These are phyloP conservation scores for Colletotrichum neosansevieriae DNA, from an alignment of 2,329 filamentous ascomycete genomes.

Conservation along the genomic window DNA sequence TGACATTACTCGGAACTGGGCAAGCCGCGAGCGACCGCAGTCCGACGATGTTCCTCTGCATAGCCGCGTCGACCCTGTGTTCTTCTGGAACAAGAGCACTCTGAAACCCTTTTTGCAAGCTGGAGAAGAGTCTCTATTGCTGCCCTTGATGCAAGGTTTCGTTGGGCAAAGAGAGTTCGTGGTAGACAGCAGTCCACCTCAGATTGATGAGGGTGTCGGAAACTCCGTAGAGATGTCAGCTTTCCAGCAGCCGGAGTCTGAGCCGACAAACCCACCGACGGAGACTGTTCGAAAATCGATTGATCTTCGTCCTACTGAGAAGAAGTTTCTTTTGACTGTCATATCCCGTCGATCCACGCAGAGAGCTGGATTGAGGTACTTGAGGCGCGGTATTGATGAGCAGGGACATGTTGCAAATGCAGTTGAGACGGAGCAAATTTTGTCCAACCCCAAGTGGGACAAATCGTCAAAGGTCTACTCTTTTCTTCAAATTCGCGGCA, in stretches of 20 bases:
- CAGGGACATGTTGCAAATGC: slow-evolving; percentile 89
- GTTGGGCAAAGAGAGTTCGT: slow-evolving; percentile 87
- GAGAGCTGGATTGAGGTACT: slow-evolving; percentile 88
- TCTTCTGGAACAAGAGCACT: slow-evolving; percentile 92
- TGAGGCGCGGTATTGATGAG: slow-evolving; percentile 91
- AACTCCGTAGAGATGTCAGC: slow-evolving; percentile 61
- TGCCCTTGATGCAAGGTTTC: slow-evolving; percentile 94
- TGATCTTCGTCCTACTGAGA: slow-evolving; percentile 62
- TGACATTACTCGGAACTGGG: slow-evolving; percentile 81
- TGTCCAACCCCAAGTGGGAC: slow-evolving; percentile 78
- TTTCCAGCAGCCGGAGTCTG: slow-evolving; percentile 49
- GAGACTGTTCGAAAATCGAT: slow-evolving; percentile 48
- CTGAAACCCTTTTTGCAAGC: slow-evolving; percentile 78
- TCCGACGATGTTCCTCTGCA: slow-evolving; percentile 72
- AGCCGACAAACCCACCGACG: slow-evolving; percentile 43
- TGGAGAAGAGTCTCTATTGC: slow-evolving; percentile 76
- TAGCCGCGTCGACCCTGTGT: slow-evolving; percentile 79
- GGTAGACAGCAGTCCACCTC: slow-evolving; percentile 72
- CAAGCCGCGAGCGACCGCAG: slow-evolving; percentile 54
- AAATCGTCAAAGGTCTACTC: slow-evolving; percentile 76
- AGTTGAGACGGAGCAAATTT: slow-evolving; percentile 95
- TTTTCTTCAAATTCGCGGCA: slow-evolving; percentile 88
- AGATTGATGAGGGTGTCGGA: slow-evolving; percentile 59
- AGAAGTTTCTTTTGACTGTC: slow-evolving; percentile 82
- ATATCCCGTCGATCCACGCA: slow-evolving; percentile 91